Percentiles rank a stretch among this genome's conserved stretches.
phyloP scores from a whole-genome alignment of 139 green algal genomes.

The Micractinium conductrix region DNA sequence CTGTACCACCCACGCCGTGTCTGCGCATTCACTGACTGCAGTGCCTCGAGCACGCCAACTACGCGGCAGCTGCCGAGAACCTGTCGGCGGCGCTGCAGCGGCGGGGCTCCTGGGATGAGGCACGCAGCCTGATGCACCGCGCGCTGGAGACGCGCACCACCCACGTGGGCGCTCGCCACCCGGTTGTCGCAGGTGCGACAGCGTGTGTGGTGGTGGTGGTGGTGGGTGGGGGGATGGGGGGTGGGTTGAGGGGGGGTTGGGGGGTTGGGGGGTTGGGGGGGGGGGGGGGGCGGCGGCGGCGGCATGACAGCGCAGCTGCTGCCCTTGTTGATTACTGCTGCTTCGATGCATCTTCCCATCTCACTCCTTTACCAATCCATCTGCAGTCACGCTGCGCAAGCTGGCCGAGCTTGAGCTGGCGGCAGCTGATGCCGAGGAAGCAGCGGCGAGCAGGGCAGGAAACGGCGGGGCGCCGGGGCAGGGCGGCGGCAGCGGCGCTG shows the following conservation, averaged over 20 bases:
- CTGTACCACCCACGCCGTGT: too few relatives aligned
- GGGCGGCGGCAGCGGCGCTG: not conserved
- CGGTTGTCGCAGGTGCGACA: conserved; percentile 29
- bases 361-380: too few relatives aligned
- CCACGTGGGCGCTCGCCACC: conserved; percentile 20
- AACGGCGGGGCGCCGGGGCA: not conserved
- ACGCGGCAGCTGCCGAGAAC: conserved; percentile 15
- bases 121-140: conserved; percentile 22
- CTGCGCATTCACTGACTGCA: not conserved
- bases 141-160: conserved; percentile 22
- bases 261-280: too few relatives aligned
- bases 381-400: conserved; percentile 28
- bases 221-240: too few relatives aligned
- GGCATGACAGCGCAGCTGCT: too few relatives aligned
- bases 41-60: conserved; percentile 41
- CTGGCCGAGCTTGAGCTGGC: conserved; percentile 46
- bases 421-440: conserved; percentile 8
- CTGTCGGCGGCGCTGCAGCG: conserved; percentile 27
- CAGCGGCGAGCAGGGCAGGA: not conserved
- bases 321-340: too few relatives aligned
- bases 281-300: too few relatives aligned
- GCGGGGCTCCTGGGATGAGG: conserved; percentile 28
- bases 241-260: too few relatives aligned
- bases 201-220: too few relatives aligned
- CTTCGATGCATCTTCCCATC: too few relatives aligned